A percentile compares a stretch with the other conserved stretches of the same genome.
phyloP scores from a whole-genome alignment of 345 rosid genomes.

The Linum trigynum region DNA sequence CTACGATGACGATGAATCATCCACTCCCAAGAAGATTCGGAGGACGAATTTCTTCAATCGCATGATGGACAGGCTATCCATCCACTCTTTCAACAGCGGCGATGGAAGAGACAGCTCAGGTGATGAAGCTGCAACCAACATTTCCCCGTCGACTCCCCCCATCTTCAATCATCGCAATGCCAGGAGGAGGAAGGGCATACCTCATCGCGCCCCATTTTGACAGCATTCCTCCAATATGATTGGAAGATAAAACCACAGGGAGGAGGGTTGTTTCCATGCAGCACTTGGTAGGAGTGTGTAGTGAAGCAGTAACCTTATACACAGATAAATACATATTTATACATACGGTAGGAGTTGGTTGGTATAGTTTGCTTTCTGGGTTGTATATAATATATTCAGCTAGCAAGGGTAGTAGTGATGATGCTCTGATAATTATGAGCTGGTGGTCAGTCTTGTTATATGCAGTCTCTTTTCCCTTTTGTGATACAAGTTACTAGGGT shows the following conservation, averaged over 20 bases:
- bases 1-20: constrained; percentile 22
- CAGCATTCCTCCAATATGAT: background rate
- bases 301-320: background rate
- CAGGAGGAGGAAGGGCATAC: constrained; percentile 68
- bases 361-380: too few species aligned
- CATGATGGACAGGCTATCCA: constrained; percentile 43
- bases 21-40: constrained; percentile 64
- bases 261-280: background rate
- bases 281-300: background rate
- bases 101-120: constrained; percentile 46
- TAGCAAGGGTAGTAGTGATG: too few species aligned
- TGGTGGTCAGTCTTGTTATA: too few species aligned
- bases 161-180: constrained; percentile 57
- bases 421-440: too few species aligned
- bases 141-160: constrained; percentile 58
- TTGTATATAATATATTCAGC: too few species aligned
- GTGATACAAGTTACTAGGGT: too few species aligned
- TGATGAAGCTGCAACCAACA: constrained; percentile 40
- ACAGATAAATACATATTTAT: too few species aligned
- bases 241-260: background rate
- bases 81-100: constrained; percentile 30
- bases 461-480: too few species aligned
- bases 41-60: constrained; percentile 50
- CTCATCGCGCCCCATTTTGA: constrained; percentile 73
- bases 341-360: too few species aligned